phyloP scores from a whole-genome alignment of 169 alveolate species.

The Cardiosporidium cionae region DNA sequence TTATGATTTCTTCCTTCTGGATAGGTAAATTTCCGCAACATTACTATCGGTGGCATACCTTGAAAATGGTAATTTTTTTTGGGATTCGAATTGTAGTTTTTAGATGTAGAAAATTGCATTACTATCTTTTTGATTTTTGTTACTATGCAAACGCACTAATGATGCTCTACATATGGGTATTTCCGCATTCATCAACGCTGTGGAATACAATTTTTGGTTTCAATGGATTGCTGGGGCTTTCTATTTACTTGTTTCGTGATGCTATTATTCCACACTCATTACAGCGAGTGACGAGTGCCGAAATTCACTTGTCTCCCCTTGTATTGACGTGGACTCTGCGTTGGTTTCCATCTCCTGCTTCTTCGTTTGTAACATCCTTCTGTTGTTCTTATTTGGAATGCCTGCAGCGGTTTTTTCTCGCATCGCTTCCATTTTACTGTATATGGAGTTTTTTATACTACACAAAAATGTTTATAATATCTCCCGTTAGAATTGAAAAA shows the following conservation, averaged over 20 bases:
- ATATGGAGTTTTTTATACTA: background rate
- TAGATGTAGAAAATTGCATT: background rate
- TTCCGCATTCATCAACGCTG: background rate
- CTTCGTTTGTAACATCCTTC: too few species aligned
- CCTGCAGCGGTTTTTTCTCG: constrained; percentile 1
- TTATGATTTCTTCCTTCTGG: background rate
- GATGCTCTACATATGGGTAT: background rate
- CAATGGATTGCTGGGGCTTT: background rate
- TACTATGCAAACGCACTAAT: background rate
- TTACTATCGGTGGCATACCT: background rate
- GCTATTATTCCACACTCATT: constrained; percentile 2
- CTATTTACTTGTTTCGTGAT: background rate
- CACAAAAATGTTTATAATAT: background rate
- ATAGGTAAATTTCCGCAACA: background rate
- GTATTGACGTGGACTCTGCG: constrained; percentile 3
- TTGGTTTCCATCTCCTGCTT: constrained; percentile 5
- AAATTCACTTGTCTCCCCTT: background rate
- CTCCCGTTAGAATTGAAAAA: background rate
- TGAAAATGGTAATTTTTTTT: background rate
- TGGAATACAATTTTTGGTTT: background rate
- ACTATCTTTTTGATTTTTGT: constrained; percentile 4
- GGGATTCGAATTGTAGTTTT: background rate
- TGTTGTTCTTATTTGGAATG: too few species aligned
- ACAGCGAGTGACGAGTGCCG: constrained; percentile 4
- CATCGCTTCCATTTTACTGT: background rate